A percentile compares a stretch with the other conserved stretches of the same genome.
These are phyloP conservation scores for Colletotrichum paranaense DNA, from an alignment of 2,329 filamentous ascomycete genomes.

Conservation along the genomic window DNA sequence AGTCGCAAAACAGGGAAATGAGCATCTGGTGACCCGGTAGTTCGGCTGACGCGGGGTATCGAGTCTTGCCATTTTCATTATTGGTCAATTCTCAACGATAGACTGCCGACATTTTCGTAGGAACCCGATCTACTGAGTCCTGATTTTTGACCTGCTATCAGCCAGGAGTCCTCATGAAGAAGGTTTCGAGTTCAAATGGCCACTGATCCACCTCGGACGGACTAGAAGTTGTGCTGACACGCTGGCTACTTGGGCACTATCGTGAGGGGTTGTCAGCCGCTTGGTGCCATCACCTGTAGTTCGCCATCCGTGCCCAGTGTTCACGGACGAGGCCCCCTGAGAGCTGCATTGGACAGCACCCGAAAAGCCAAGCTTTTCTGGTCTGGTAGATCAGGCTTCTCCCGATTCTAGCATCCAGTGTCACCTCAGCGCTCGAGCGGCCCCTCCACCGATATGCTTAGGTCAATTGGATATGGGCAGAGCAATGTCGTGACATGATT, in stretches of 20 bases:
- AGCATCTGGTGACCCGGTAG: conserved; percentile 13
- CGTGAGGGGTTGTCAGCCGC: background rate
- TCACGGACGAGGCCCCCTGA: conserved; percentile 17
- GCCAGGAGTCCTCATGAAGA: background rate
- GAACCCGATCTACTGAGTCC: background rate
- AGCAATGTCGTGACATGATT: no score
- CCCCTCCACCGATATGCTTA: background rate
- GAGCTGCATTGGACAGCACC: background rate
- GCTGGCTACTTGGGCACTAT: background rate
- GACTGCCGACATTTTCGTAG: background rate
- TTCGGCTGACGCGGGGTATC: conserved; percentile 19
- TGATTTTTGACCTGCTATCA: background rate
- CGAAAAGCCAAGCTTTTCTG: conserved; percentile 23
- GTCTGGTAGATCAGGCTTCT: conserved; percentile 12
- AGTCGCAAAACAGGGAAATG: conserved; percentile 8
- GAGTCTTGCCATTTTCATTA: background rate
- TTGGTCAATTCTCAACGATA: background rate
- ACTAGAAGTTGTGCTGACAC: background rate
- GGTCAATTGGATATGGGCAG: background rate
- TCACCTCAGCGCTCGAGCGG: conserved; percentile 9
- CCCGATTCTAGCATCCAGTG: conserved; percentile 7
- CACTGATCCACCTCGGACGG: background rate
- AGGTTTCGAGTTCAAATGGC: background rate
- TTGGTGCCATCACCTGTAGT: background rate
- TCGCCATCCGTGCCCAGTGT: conserved; percentile 14